These are phyloP conservation scores for Exophiala mesophila DNA, from an alignment of 2,329 filamentous ascomycete genomes.

Conservation along the genomic window DNA sequence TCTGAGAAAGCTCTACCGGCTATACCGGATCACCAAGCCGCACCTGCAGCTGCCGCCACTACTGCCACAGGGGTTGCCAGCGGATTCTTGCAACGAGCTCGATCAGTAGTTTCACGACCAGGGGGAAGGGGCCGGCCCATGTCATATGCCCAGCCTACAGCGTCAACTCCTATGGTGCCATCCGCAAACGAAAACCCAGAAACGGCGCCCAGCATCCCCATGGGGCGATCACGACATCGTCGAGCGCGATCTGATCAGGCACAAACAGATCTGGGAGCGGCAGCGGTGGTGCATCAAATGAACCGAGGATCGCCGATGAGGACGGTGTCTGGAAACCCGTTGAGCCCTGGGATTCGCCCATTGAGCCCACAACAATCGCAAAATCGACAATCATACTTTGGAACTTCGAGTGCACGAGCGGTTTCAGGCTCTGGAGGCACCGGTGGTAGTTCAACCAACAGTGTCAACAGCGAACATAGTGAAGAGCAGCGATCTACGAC, in stretches of 20 bases:
- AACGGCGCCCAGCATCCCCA: conserved; percentile 45
- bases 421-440: conserved; percentile 35
- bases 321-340: conserved; percentile 48
- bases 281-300: conserved; percentile 81
- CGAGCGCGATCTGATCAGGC: conserved; percentile 47
- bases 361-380: conserved; percentile 44
- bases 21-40: conserved; percentile 56
- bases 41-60: conserved; percentile 64
- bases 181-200: conserved; percentile 44
- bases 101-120: conserved; percentile 50
- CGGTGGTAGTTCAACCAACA: conserved; percentile 64
- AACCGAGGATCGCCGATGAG: conserved; percentile 62
- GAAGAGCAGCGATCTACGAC: conserved; percentile 41
- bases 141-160: conserved; percentile 39
- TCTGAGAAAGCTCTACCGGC: conserved; percentile 81
- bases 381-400: conserved; percentile 57
- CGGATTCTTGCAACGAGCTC: conserved; percentile 56
- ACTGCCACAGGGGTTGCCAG: conserved; percentile 53
- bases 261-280: conserved; percentile 43
- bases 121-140: conserved; percentile 28
- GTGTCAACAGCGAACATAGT: conserved; percentile 46
- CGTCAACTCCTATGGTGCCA: conserved; percentile 23
- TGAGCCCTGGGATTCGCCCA: conserved; percentile 49
- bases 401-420: conserved; percentile 29
- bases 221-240: conserved; percentile 41